A percentile compares a stretch with the other conserved stretches of the same genome.
Evolutionary conservation across 2,329 filamentous ascomycete genomes (phyloP).

Genomic region (Sarocladiaceae sp.): DNA sequence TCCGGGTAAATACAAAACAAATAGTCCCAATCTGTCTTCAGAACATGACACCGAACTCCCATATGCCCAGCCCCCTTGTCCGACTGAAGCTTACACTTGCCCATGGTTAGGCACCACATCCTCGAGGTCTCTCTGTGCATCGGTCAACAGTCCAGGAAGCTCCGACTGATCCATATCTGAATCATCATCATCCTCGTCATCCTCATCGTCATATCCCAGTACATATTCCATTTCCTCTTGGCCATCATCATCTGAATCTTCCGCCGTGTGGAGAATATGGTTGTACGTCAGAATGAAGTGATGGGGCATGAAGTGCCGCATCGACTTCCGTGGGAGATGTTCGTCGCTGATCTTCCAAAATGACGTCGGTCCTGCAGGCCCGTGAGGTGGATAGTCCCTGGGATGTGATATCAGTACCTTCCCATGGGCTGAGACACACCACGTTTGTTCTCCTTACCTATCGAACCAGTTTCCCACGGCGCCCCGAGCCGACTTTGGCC

Average conservation of each 20-base stretch:
- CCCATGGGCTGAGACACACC: neutral
- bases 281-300: conserved; percentile 24
- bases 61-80: neutral
- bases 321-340: conserved; percentile 17
- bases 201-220: conserved; percentile 23
- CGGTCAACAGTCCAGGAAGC: conserved; percentile 18
- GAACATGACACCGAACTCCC: neutral
- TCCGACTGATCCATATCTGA: conserved; percentile 14
- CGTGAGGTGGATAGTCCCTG: conserved; percentile 59
- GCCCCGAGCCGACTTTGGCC: conserved; percentile 56
- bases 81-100: neutral
- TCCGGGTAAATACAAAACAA: too few relatives aligned
- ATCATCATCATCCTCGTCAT: conserved; percentile 17
- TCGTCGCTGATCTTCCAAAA: conserved; percentile 69
- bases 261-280: conserved; percentile 14
- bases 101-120: conserved; percentile 11
- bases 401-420: neutral
- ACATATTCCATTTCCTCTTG: conserved; percentile 4
- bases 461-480: conserved; percentile 76
- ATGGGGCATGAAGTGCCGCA: conserved; percentile 24
- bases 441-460: conserved; percentile 46
- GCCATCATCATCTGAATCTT: conserved; percentile 16
- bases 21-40: too few relatives aligned
- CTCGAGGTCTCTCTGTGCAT: conserved; percentile 17
- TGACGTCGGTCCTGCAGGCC: conserved; percentile 66